Evolutionary conservation across 1,139 yeast genomes (phyloP).

Genomic region (Ogataea hybrid): DNA sequence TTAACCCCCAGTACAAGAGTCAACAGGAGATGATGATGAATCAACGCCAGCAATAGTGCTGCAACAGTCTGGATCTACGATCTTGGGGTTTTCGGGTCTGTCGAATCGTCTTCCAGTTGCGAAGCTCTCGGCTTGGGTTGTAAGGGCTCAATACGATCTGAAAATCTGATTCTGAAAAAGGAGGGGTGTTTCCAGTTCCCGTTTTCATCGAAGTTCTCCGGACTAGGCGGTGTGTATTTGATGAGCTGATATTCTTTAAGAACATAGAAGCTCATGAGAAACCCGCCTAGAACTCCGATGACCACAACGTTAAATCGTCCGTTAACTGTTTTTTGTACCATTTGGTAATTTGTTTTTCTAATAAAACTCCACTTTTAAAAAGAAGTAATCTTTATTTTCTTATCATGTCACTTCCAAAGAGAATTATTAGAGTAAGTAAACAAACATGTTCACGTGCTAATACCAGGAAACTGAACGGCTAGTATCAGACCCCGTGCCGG

Average conservation of each 20-base stretch:
- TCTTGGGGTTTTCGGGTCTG: neutral
- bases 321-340: slow-evolving; percentile 24
- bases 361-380: slow-evolving; percentile 1
- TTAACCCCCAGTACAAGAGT: slow-evolving; percentile 22
- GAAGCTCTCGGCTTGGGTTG: slow-evolving; percentile 23
- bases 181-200: slow-evolving; percentile 33
- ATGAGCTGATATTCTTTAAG: slow-evolving; percentile 32
- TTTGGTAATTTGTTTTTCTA: slow-evolving; percentile 6
- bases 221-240: slow-evolving; percentile 33
- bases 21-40: slow-evolving; percentile 24
- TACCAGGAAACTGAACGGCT: slow-evolving; percentile 82
- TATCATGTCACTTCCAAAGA: slow-evolving; percentile 57
- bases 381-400: slow-evolving; percentile 1
- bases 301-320: slow-evolving; percentile 30
- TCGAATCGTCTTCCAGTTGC: slow-evolving; percentile 6
- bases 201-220: slow-evolving; percentile 33
- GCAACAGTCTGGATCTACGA: neutral
- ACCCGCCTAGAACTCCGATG: slow-evolving; percentile 28
- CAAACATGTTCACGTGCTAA: neutral
- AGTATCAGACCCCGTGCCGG: slow-evolving; percentile 94
- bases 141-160: slow-evolving; percentile 29
- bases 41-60: slow-evolving; percentile 12
- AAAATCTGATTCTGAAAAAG: slow-evolving; percentile 27
- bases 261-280: slow-evolving; percentile 26
- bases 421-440: slow-evolving; percentile 71